A percentile compares a stretch with the other conserved stretches of the same genome.
Evolutionary conservation across 306 rosid species (phyloP).

Genomic region (Rosa multiflora): DNA sequence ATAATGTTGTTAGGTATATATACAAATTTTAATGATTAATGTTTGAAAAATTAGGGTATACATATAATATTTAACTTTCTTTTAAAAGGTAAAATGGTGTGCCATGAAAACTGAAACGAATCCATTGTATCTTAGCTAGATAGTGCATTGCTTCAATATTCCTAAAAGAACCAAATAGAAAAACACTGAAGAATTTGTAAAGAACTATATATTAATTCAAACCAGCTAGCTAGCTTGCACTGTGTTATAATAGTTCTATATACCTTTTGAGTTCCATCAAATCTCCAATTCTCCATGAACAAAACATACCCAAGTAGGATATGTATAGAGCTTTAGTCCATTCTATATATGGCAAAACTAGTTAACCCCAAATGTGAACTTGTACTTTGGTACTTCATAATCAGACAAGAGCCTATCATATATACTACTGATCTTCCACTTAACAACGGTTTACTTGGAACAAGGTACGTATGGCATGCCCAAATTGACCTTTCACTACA

Average conservation of each 20-base stretch:
- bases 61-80: background rate
- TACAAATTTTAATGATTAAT: constrained; percentile 11
- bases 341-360: constrained; percentile 2
- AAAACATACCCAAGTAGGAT: background rate
- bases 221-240: background rate
- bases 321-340: background rate
- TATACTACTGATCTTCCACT: background rate
- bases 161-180: background rate
- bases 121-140: constrained; percentile 39
- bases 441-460: background rate
- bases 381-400: background rate
- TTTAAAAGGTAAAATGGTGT: constrained; percentile 18
- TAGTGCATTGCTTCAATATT: constrained; percentile 4
- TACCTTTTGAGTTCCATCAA: background rate
- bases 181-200: background rate
- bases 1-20: constrained; percentile 46
- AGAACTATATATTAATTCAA: background rate
- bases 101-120: constrained; percentile 32
- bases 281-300: background rate
- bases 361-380: background rate
- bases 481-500: constrained; percentile 6
- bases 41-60: background rate
- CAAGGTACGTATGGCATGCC: background rate
- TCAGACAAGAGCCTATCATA: background rate
- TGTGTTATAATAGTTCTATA: background rate